phyloP scores from a whole-genome alignment of 805 yeast species.

The Nakazawaea populi region DNA sequence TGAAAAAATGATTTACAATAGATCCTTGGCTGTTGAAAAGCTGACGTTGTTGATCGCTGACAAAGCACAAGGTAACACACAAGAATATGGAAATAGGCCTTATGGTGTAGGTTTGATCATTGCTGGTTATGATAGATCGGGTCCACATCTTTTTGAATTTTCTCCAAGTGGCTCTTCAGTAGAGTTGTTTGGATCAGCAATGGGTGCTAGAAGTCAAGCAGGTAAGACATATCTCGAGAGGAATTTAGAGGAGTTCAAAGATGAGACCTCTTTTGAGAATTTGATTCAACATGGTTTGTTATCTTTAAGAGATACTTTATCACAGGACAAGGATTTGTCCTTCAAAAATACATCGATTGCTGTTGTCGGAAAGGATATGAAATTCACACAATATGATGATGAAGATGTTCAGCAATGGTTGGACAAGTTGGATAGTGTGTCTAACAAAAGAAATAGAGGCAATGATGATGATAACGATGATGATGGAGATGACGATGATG shows the following conservation, averaged over 20 bases:
- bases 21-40: slow-evolving; percentile 76
- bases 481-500: slow-evolving; percentile 22
- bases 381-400: slow-evolving; percentile 78
- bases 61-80: slow-evolving; percentile 96
- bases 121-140: slow-evolving; percentile 88
- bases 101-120: slow-evolving; percentile 94
- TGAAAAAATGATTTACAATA: slow-evolving; percentile 76
- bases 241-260: slow-evolving; percentile 61
- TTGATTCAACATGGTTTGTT: slow-evolving; percentile 81
- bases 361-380: slow-evolving; percentile 77
- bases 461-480: slow-evolving; percentile 24
- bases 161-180: slow-evolving; percentile 92
- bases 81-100: slow-evolving; percentile 93
- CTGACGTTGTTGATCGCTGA: slow-evolving; percentile 88
- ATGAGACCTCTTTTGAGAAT: slow-evolving; percentile 56
- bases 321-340: slow-evolving; percentile 90
- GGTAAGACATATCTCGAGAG: slow-evolving; percentile 95
- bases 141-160: slow-evolving; percentile 91
- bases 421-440: slow-evolving; percentile 61
- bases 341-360: slow-evolving; percentile 84
- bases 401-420: slow-evolving; percentile 84
- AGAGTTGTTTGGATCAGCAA: slow-evolving; percentile 90
- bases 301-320: slow-evolving; percentile 88
- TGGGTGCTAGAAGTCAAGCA: slow-evolving; percentile 98
- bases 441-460: slow-evolving; percentile 49